Evolutionary conservation across 2,329 filamentous ascomycete species (phyloP).

Genomic region (Tolypocladium nubicola): DNA sequence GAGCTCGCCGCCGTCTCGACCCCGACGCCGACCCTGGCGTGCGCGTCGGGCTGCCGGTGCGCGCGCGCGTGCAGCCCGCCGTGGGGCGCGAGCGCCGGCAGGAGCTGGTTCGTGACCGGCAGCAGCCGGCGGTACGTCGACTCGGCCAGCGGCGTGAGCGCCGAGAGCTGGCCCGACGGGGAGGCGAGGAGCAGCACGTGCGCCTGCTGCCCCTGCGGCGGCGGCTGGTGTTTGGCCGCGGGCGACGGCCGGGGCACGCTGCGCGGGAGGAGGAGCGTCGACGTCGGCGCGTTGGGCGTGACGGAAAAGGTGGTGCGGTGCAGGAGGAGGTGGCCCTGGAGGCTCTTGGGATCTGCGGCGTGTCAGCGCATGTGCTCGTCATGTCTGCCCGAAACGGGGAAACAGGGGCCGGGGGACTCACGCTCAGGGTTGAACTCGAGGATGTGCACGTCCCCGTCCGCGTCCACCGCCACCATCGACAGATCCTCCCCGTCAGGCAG

Average conservation of each 20-base stretch:
- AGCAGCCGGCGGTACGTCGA: slow-evolving; percentile 73
- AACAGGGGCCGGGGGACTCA: slow-evolving; percentile 34
- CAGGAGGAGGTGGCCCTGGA: slow-evolving; percentile 78
- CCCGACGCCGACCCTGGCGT: slow-evolving; percentile 34
- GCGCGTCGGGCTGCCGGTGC: slow-evolving; percentile 48
- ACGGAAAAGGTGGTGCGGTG: slow-evolving; percentile 82
- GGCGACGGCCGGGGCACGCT: slow-evolving; percentile 35
- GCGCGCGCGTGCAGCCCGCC: slow-evolving; percentile 77
- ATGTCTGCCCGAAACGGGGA: not conserved
- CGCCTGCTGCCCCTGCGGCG: slow-evolving; percentile 4
- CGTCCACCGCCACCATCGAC: slow-evolving; percentile 73
- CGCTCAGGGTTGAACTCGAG: slow-evolving; percentile 92
- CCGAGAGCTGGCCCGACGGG: slow-evolving; percentile 62
- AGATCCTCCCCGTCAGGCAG: slow-evolving; percentile 76
- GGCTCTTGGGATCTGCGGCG: slow-evolving; percentile 72
- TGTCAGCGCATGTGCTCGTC: not conserved
- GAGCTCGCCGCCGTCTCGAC: slow-evolving; percentile 45
- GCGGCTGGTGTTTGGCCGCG: slow-evolving; percentile 4
- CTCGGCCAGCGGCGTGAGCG: slow-evolving; percentile 71
- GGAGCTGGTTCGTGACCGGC: slow-evolving; percentile 70
- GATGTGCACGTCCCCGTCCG: slow-evolving; percentile 77
- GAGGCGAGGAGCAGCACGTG: slow-evolving; percentile 59
- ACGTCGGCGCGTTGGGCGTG: slow-evolving; percentile 65
- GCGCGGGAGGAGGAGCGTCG: slow-evolving; percentile 65
- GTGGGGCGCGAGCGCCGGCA: slow-evolving; percentile 63